Conservation (phyloP, 495 filamentous ascomycete genomes). For the Aspergillus asperescens region DNA sequence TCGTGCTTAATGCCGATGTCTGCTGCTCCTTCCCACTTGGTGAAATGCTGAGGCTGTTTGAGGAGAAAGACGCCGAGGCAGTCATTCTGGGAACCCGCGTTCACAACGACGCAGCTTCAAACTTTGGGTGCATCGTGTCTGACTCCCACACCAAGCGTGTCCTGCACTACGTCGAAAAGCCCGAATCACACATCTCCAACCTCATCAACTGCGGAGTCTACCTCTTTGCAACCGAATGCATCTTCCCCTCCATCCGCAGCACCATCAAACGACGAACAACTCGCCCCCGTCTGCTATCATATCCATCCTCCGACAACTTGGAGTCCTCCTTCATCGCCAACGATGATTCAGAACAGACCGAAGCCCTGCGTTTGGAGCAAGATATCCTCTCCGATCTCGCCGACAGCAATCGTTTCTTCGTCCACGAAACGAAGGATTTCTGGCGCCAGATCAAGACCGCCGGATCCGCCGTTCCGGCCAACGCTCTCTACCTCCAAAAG, state of each 20-base stretch:
- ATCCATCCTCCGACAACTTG: slow-evolving; percentile 92
- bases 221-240: slow-evolving; percentile 88
- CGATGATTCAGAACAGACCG: slow-evolving; percentile 71
- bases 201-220: slow-evolving; percentile 99
- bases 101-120: slow-evolving; percentile 82
- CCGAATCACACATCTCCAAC: slow-evolving; percentile 96
- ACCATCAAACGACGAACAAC: slow-evolving; percentile 95
- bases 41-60: slow-evolving; percentile 90
- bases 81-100: slow-evolving; percentile 95
- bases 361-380: slow-evolving; percentile 93
- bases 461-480: slow-evolving; percentile 93
- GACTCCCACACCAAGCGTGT: slow-evolving; percentile 93
- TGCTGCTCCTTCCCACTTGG: slow-evolving; percentile 98
- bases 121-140: slow-evolving; percentile 97
- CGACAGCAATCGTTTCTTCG: slow-evolving; percentile 97
- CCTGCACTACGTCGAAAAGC: slow-evolving; percentile 99
- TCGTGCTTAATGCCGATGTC: slow-evolving; percentile 97
- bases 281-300: slow-evolving; percentile 83
- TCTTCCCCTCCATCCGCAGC: slow-evolving; percentile 92
- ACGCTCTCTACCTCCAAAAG: slow-evolving; percentile 95
- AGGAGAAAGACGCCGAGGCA: slow-evolving; percentile 94
- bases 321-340: slow-evolving; percentile 73
- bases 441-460: slow-evolving; percentile 99
- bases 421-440: slow-evolving; percentile 98
- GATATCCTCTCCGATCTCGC: slow-evolving; percentile 95